Base-by-base conservation (phyloP, 495 filamentous ascomycete species). In the Xylaria grammica region DNA sequence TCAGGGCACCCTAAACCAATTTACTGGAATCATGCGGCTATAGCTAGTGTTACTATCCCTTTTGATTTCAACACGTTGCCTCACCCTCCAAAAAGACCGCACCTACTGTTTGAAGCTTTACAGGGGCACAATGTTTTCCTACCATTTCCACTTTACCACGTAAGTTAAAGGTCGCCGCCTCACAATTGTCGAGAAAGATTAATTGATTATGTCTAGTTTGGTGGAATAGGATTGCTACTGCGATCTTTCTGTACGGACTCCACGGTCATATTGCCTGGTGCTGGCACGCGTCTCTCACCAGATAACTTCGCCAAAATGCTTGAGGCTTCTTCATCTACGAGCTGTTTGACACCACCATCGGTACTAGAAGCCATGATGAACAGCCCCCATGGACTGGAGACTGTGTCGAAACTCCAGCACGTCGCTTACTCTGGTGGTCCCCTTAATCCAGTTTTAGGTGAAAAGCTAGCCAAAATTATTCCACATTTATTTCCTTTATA, bases 1-100 rank as follows among this genome's bases (percentile, higher is more conserved):
- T 64, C 59, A 68, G 70, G 70, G 32, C 70, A 73, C 40, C 70
- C 70, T 0, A 73, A 73, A 50, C 68, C 68, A 10, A 71, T 73
- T 1, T 73, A 67, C 61, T 73, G 70, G 70, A 73, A 69, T 8
- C 70, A 73, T 46, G 44, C 63, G 1, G 68, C 69, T 30, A 58
- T 71, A 13, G 56, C 63, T 24, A 67, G 63, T n/a, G 54, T 73
- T 5, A 63, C 57, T 30, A 67, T 69, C 5, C 63, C 53, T 2
- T 42, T 69, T 10, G 63, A 73, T 19, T 24, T 67, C 26, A 60
- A 45, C 32, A 63, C 66, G 9, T 54, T 71, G 4, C 71, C 71
- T 29, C 46, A 65, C 36, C 29, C 57, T 59, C n/a, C 62, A 32
- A 11, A 63, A 65, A 50, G 65, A 54, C 15, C 61, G 29, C 1